Conservation (phyloP, 306 rosid genomes). For the Sphenostylis stenocarpa region DNA sequence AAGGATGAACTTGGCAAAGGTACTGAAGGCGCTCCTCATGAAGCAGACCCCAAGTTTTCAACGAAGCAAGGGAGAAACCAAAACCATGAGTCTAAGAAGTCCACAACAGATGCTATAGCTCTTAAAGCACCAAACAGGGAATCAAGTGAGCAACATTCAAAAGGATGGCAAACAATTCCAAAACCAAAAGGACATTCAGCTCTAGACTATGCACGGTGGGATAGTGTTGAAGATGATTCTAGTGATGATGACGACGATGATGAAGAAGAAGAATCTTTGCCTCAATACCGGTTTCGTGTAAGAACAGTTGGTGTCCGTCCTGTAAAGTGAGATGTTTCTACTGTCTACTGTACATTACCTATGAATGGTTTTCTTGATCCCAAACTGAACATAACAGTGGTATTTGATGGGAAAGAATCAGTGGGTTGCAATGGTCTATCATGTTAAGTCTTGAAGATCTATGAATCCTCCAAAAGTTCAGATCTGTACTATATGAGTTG, state of each 20-base stretch:
- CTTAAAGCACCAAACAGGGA: conserved; percentile 40
- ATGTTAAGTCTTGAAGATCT: conserved; percentile 22
- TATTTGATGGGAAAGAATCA: conserved; percentile 2
- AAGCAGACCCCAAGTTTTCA: conserved; percentile 37
- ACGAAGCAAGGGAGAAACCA: conserved; percentile 45
- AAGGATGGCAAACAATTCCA: conserved; percentile 92
- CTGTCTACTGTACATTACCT: background rate
- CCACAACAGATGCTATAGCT: conserved; percentile 37
- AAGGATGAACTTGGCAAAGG: conserved; percentile 39
- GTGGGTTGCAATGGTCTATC: conserved; percentile 26
- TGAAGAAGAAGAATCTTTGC: conserved; percentile 69
- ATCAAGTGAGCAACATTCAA: conserved; percentile 46
- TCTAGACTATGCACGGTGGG: conserved; percentile 90
- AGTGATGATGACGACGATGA: conserved; percentile 66
- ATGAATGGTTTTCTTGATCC: conserved; percentile 17
- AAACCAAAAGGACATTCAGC: conserved; percentile 96
- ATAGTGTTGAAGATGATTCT: conserved; percentile 86
- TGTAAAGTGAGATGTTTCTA: conserved; percentile 55
- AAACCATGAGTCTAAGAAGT: conserved; percentile 36
- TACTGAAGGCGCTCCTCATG: conserved; percentile 28
- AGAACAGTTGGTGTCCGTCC: conserved; percentile 75
- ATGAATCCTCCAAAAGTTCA: background rate
- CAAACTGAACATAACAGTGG: conserved; percentile 10
- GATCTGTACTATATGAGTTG: background rate
- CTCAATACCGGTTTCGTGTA: conserved; percentile 79